Conservation (phyloP, 495 filamentous ascomycete genomes). For the Viridothelium virens region DNA sequence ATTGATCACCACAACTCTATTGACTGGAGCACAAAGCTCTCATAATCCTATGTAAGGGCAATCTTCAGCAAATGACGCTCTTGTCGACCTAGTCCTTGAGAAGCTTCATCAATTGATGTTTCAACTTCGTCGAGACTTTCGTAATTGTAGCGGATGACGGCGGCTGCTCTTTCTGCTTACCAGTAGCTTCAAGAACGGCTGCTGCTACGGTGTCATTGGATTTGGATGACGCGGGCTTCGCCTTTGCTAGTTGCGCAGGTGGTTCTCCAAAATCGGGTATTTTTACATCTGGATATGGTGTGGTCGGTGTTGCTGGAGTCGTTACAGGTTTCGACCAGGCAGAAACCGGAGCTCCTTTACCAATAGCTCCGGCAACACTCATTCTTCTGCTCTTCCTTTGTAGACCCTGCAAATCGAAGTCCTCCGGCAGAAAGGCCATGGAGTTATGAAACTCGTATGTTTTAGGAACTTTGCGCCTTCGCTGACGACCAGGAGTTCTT, state of each 20-base stretch:
- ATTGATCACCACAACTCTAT: background rate
- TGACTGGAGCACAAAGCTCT: background rate
- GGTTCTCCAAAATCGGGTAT: slow-evolving; percentile 5
- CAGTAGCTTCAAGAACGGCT: background rate
- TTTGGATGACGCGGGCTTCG: background rate
- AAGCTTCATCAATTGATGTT: slow-evolving; percentile 8
- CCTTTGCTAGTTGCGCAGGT: background rate
- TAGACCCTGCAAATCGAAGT: slow-evolving; percentile 32
- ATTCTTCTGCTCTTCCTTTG: slow-evolving; percentile 15
- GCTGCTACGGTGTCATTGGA: background rate
- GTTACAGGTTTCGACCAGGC: background rate
- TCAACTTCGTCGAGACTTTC: slow-evolving; percentile 3
- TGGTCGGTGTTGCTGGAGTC: background rate
- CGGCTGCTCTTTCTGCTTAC: slow-evolving; percentile 4
- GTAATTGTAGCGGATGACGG: background rate
- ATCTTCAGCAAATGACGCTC: background rate
- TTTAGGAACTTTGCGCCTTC: slow-evolving; percentile 20
- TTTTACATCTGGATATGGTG: slow-evolving; percentile 7
- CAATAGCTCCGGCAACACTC: background rate
- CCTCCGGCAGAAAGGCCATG: slow-evolving; percentile 34
- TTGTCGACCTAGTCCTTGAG: background rate
- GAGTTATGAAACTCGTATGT: slow-evolving; percentile 33
- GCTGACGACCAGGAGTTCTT: background rate
- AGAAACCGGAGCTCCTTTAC: background rate
- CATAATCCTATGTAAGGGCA: background rate